Evolutionary conservation across 371 early-diverging fungal genomes (phyloP).

Genomic region (Rhizopus arrhizus): DNA sequence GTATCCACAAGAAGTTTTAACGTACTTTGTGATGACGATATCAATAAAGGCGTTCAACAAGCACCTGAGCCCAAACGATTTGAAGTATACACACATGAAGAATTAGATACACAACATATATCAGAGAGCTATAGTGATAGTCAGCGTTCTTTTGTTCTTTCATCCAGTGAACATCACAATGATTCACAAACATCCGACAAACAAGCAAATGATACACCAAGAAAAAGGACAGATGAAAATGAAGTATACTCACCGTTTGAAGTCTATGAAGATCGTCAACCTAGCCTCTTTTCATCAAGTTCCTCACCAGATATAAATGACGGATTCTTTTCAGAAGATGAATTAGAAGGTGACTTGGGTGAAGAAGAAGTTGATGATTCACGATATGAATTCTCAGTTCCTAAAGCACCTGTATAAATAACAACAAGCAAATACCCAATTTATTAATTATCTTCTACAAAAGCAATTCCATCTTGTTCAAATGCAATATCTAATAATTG

Average conservation of each 20-base stretch:
- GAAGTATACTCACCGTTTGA: neutral
- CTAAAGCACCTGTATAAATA: neutral
- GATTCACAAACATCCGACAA: neutral
- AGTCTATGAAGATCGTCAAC: too few relatives aligned
- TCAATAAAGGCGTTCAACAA: slow-evolving; percentile 9
- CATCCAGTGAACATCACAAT: too few relatives aligned
- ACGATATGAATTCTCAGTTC: neutral
- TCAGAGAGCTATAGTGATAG: too few relatives aligned
- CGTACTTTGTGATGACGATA: slow-evolving; percentile 17
- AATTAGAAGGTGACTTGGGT: neutral
- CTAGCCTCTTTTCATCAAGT: too few relatives aligned
- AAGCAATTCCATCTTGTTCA: slow-evolving; percentile 33
- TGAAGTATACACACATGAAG: neutral
- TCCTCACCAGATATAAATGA: neutral
- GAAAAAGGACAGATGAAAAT: neutral
- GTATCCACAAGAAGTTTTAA: neutral
- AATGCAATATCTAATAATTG: slow-evolving; percentile 36
- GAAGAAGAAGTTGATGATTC: too few relatives aligned
- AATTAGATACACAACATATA: slow-evolving; percentile 9
- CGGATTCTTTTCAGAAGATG: neutral
- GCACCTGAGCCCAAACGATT: slow-evolving; percentile 1
- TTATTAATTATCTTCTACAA: slow-evolving; percentile 28
- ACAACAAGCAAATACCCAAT: neutral
- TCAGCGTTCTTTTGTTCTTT: too few relatives aligned
- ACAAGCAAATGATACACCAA: neutral